Base-by-base conservation (phyloP, 805 yeast genomes). In the Citeromyces nyonsensis region DNA sequence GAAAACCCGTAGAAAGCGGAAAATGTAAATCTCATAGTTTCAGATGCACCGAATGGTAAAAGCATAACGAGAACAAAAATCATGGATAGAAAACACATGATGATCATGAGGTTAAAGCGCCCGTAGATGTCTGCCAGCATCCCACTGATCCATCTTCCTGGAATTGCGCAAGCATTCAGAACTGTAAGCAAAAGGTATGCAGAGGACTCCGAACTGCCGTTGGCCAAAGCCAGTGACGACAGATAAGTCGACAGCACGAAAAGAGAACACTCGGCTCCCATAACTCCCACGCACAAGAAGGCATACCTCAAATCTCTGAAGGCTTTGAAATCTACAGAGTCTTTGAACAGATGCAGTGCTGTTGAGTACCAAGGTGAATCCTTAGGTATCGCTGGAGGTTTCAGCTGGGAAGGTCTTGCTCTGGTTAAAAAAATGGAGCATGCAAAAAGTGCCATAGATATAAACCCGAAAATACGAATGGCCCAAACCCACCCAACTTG, bases 401-500 rank as follows among this genome's bases (percentile, higher is more conserved):
- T 20, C 0, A 20, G 15, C 29, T 27, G 11, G n/a, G 22, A 15
- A 14, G 29, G 15, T 15, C 29, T 15, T 4, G 29, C 57, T 26
- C 49, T 50, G 18, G 61, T 44, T 4, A 62, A 39, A 1, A 56
- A 2, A 12, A 63, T 47, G 3, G 64, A 47, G 6, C 50, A 29
- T 0, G 38, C 15, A 12, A 52, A 33, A 6, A 46, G 14, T 1
- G 36, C 39, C 1, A 43, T 42, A 31, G 27, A 56, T 35, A 55
- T 29, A n/a, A 57, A 46, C 0, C 59, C 63, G 31, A 73, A 45
- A 5, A 64, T 55, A 25, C 82, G 51, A 36, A 72, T 61, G 1
- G 80, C 61, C 79, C 81, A 74, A 2, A 55, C 61, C 44, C 59
- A 76, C 2, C 83, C 81, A n/a, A 66, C 48, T 10, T 47, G 44